Percentiles rank a stretch among this genome's conserved stretches.
Conservation (phyloP, 2,329 filamentous ascomycete species). For the Fusarium poae region DNA sequence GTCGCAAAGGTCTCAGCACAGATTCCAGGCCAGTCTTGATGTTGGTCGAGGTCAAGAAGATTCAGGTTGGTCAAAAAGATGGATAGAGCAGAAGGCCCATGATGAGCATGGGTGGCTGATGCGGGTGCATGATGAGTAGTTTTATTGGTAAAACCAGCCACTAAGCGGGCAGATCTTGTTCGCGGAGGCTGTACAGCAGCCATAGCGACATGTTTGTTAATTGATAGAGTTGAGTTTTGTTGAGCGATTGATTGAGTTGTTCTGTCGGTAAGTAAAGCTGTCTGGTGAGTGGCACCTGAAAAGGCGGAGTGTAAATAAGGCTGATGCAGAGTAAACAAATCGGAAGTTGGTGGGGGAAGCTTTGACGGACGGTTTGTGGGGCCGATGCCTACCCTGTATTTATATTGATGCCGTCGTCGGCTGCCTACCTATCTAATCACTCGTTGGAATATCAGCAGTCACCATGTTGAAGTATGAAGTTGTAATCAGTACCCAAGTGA, state of each 20-base stretch:
- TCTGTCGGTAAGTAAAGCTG: slow-evolving; percentile 27
- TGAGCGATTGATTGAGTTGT: neutral
- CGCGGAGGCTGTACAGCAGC: slow-evolving; percentile 46
- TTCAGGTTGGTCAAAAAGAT: slow-evolving; percentile 84
- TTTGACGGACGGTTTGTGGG: neutral
- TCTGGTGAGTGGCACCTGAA: slow-evolving; percentile 13
- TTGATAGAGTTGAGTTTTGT: neutral
- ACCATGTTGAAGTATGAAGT: neutral
- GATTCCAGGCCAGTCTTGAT: slow-evolving; percentile 84
- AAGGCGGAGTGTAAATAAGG: slow-evolving; percentile 44
- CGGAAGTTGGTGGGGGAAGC: slow-evolving; percentile 20
- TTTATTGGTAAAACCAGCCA: slow-evolving; percentile 46
- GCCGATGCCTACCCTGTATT: neutral
- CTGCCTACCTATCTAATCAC: neutral
- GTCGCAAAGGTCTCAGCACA: slow-evolving; percentile 75
- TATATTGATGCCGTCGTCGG: neutral
- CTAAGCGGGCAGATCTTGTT: slow-evolving; percentile 47
- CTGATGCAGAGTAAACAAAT: slow-evolving; percentile 43
- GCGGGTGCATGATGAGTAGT: slow-evolving; percentile 25
- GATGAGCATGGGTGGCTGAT: slow-evolving; percentile 14
- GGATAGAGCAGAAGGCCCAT: slow-evolving; percentile 49
- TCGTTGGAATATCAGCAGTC: neutral
- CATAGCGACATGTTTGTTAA: slow-evolving; percentile 42
- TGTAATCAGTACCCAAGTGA: too few species aligned
- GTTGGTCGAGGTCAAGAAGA: slow-evolving; percentile 82